Conservation (phyloP, 148 eudicot species). For the Oxyria digyna region DNA sequence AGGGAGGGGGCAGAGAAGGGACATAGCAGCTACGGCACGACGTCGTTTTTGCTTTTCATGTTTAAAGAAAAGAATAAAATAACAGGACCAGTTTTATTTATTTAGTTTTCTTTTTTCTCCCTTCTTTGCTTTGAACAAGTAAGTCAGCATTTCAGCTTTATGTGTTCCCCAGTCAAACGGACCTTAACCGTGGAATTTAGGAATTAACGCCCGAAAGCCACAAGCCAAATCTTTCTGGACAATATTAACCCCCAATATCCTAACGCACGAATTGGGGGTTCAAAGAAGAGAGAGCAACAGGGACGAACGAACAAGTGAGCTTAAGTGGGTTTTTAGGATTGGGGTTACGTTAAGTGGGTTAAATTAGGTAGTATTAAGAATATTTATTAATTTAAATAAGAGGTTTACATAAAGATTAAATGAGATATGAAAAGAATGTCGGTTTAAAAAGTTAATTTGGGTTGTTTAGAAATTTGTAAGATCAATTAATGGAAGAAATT, state of each 20-base stretch:
- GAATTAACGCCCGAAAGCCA: neutral
- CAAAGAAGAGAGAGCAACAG: too few relatives aligned
- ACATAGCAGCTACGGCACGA: constrained; percentile 22
- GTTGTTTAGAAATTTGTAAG: too few relatives aligned
- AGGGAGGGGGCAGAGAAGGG: constrained; percentile 17
- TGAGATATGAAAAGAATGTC: too few relatives aligned
- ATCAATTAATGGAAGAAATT: too few relatives aligned
- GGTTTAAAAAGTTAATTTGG: too few relatives aligned
- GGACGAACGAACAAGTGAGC: too few relatives aligned
- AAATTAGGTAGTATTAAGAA: too few relatives aligned
- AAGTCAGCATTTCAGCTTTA: neutral
- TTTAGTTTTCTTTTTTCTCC: neutral
- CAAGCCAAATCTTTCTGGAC: neutral
- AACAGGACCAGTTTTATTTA: neutral
- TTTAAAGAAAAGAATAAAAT: neutral
- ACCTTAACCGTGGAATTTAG: constrained; percentile 6
- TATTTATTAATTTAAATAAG: too few relatives aligned
- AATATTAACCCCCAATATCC: neutral
- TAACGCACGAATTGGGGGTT: too few relatives aligned
- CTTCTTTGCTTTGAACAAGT: neutral
- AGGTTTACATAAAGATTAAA: too few relatives aligned
- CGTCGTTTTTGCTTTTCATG: constrained; percentile 16
- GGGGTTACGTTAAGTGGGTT: too few relatives aligned
- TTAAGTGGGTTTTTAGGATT: too few relatives aligned
- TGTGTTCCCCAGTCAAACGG: neutral